These are phyloP conservation scores for Pseudogymnoascus sp. DNA, from an alignment of 2,329 filamentous ascomycete genomes.

Conservation along the genomic window DNA sequence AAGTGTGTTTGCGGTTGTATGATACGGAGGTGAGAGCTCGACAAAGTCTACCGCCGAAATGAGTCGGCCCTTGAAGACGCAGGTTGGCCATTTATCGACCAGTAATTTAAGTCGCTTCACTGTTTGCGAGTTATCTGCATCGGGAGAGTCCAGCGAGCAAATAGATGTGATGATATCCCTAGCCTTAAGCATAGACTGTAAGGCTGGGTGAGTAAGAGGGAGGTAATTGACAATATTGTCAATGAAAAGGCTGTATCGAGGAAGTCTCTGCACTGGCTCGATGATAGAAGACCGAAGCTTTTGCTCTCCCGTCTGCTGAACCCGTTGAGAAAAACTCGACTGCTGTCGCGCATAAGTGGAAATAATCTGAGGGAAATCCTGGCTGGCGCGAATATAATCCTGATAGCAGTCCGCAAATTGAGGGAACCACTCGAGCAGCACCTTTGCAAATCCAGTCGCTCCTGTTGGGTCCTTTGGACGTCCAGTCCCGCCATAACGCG, in stretches of 20 bases:
- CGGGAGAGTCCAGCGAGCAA: conserved; percentile 76
- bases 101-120: conserved; percentile 67
- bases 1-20: conserved; percentile 18
- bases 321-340: conserved; percentile 72
- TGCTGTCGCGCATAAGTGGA: conserved; percentile 70
- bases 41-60: conserved; percentile 73
- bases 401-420: conserved; percentile 86
- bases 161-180: conserved; percentile 93
- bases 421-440: conserved; percentile 86
- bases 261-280: conserved; percentile 89
- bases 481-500: conserved; percentile 35
- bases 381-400: conserved; percentile 85
- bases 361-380: conserved; percentile 74
- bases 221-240: conserved; percentile 87
- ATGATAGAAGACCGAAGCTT: conserved; percentile 84
- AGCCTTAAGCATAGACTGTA: conserved; percentile 76
- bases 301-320: conserved; percentile 83
- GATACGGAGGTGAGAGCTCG: conserved; percentile 68
- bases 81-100: conserved; percentile 66
- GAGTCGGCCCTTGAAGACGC: conserved; percentile 66
- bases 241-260: conserved; percentile 90
- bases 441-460: conserved; percentile 65
- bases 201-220: conserved; percentile 75
- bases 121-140: conserved; percentile 63
- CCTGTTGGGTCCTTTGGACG: conserved; percentile 66